Evolutionary conservation across 345 rosid genomes (phyloP), one percentile per base, ranked within the genome.

Genomic region (Boechera divaricarpa): DNA sequence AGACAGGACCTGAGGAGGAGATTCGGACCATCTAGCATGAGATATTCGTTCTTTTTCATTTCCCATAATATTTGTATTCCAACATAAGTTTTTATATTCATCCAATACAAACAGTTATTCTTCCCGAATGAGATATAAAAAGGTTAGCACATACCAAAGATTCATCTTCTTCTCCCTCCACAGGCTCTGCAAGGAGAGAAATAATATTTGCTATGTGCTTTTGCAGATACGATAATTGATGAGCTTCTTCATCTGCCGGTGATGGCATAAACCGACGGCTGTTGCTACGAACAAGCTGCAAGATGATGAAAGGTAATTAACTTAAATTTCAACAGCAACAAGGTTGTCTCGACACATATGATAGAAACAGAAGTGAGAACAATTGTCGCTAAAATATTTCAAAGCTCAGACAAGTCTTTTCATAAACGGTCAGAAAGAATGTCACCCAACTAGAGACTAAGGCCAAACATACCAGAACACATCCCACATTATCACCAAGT

Each of bases 211-310:
- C 87, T 73, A 90, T 79, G 78, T 96, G 99, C 86, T 93, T 96
- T 79, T 93, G 97, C 42, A 96, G 86, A 87, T 96, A 93, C 36
- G 97, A 88, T 72, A 96, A 79, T 39, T 93, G 99, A 81, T 93
- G 99, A 83, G 91, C 88, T 88, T 93, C 99, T 84, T 96, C 99
- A 82, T 96, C 99, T 55, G 85, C 85, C 49, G 85, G 95, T 55
- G 99, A 96, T 70, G 98, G 98, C 92, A 87, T 82, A 84, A 89
- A 89, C 68, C 99, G 91, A 53, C 99, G 90, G 83, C 88, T 91
- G 75, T 90, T 93, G 88, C 96, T 88, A 21, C 98, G 97, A 38
- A 88, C 99, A 78, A 93, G 96, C 99, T 96, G 87, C 87, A 77
- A 80, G 29, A 67, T 57, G 54, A 82, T 35, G 58, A 42, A 76